A percentile compares a stretch with the other conserved stretches of the same genome.
Conservation (phyloP, 164 flowering plant species). For the Tetrastigma voinierianum region DNA sequence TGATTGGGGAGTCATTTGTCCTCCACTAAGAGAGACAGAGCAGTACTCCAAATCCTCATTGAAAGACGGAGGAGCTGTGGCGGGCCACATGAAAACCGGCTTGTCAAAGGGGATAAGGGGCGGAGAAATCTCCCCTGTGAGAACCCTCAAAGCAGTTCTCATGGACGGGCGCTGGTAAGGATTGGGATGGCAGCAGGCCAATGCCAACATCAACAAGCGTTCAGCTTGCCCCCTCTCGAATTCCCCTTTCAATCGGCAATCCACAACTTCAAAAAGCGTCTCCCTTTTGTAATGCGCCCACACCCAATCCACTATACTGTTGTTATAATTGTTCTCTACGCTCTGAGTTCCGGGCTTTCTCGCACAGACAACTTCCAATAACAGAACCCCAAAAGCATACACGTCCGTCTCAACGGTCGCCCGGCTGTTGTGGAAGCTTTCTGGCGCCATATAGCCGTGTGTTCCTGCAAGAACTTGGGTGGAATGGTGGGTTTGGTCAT, state of each 20-base stretch:
- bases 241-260: slow-evolving; percentile 24
- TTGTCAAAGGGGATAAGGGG: slow-evolving; percentile 40
- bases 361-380: slow-evolving; percentile 44
- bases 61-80: slow-evolving; percentile 20
- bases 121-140: slow-evolving; percentile 40
- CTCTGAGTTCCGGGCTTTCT: slow-evolving; percentile 27
- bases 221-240: slow-evolving; percentile 26
- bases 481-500: slow-evolving; percentile 32
- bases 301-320: slow-evolving; percentile 33
- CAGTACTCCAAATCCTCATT: slow-evolving; percentile 4
- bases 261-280: slow-evolving; percentile 26
- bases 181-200: slow-evolving; percentile 62
- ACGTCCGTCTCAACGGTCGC: slow-evolving; percentile 42
- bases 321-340: slow-evolving; percentile 12
- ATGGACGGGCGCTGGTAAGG: slow-evolving; percentile 59
- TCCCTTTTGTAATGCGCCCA: slow-evolving; percentile 37
- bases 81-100: slow-evolving; percentile 54
- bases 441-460: slow-evolving; percentile 53
- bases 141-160: slow-evolving; percentile 40
- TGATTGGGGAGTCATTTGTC: slow-evolving; percentile 27
- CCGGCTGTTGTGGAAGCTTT: slow-evolving; percentile 30
- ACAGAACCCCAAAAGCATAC: slow-evolving; percentile 42
- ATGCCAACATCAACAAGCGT: slow-evolving; percentile 33
- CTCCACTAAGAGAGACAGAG: slow-evolving; percentile 5
- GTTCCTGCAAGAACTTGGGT: slow-evolving; percentile 49